phyloP scores from a whole-genome alignment of 192 early-diverging fungal genomes.

The Obelidium mucronatum region DNA sequence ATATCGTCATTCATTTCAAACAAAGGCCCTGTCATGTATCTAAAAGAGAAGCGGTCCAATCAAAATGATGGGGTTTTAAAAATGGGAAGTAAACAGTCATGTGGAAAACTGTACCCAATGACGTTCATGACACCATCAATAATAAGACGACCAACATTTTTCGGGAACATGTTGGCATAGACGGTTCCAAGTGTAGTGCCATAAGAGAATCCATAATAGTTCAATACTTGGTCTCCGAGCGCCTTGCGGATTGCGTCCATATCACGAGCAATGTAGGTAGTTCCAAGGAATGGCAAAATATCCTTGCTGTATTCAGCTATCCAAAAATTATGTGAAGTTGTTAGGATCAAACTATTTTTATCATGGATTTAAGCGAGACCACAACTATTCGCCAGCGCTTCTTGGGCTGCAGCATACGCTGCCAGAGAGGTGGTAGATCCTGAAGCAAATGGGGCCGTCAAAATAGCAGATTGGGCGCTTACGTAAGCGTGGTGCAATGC shows the following conservation, averaged over 20 bases:
- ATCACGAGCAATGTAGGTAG: conserved; percentile 50
- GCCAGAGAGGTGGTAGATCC: not conserved
- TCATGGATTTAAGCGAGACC: not conserved
- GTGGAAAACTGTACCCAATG: too few relatives aligned
- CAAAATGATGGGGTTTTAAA: too few relatives aligned
- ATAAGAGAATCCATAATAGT: conserved; percentile 56
- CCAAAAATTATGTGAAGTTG: not conserved
- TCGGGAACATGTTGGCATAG: conserved; percentile 60
- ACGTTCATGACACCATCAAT: conserved; percentile 54
- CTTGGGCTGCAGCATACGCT: too few relatives aligned
- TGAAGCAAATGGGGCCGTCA: not conserved
- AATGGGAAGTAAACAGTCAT: too few relatives aligned
- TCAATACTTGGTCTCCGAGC: conserved; percentile 41
- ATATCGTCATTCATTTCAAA: too few relatives aligned
- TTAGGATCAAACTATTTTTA: not conserved
- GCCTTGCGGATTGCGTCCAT: conserved; percentile 51
- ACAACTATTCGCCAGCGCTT: too few relatives aligned
- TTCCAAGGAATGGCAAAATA: conserved; percentile 46
- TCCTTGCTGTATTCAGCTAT: conserved; percentile 24
- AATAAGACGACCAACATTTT: conserved; percentile 50
- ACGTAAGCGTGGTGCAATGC: conserved; percentile 8
- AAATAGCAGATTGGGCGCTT: not conserved
- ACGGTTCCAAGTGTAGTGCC: conserved; percentile 52
- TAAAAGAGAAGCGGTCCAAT: too few relatives aligned
- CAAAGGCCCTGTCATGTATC: too few relatives aligned